A percentile compares a stretch with the other conserved stretches of the same genome.
phyloP scores from a whole-genome alignment of 1,139 yeast genomes.

The Candida albicans region DNA sequence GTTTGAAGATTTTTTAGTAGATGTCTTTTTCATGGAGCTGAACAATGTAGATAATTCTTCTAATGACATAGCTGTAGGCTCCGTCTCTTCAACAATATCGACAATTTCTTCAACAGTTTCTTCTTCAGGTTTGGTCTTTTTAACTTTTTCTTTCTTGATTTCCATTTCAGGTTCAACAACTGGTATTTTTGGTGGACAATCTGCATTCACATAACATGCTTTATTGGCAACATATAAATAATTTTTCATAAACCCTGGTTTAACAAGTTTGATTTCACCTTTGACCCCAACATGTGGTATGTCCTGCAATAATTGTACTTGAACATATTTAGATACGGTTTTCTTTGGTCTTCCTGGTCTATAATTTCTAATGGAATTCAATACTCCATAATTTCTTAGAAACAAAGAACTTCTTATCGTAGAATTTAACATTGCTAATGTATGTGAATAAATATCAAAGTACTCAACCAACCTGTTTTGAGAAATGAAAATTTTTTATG shows the following conservation, averaged over 20 bases:
- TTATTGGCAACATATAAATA: conserved; percentile 67
- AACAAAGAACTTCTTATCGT: background rate
- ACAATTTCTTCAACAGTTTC: conserved; percentile 12
- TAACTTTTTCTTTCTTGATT: conserved; percentile 3
- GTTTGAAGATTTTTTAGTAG: conserved; percentile 1
- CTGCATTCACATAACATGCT: conserved; percentile 64
- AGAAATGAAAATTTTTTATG: no score
- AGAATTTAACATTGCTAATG: no score
- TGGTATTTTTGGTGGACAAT: conserved; percentile 59
- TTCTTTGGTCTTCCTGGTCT: conserved; percentile 20
- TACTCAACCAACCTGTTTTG: no score
- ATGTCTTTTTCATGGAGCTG: conserved; percentile 23
- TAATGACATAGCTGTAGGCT: conserved; percentile 32
- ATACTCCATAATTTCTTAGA: background rate
- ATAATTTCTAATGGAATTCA: background rate
- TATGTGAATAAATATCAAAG: no score
- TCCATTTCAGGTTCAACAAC: conserved; percentile 41
- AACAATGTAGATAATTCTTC: conserved; percentile 42
- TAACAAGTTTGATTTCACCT: conserved; percentile 77
- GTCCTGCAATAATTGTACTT: conserved; percentile 72
- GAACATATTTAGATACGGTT: conserved; percentile 26
- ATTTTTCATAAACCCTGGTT: conserved; percentile 83
- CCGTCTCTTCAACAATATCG: conserved; percentile 9
- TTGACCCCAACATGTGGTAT: conserved; percentile 57
- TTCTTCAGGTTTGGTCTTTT: conserved; percentile 13